Percentiles rank a stretch among this genome's conserved stretches.
phyloP scores from a whole-genome alignment of 2,329 filamentous ascomycete genomes.

The Curvularia sp. region DNA sequence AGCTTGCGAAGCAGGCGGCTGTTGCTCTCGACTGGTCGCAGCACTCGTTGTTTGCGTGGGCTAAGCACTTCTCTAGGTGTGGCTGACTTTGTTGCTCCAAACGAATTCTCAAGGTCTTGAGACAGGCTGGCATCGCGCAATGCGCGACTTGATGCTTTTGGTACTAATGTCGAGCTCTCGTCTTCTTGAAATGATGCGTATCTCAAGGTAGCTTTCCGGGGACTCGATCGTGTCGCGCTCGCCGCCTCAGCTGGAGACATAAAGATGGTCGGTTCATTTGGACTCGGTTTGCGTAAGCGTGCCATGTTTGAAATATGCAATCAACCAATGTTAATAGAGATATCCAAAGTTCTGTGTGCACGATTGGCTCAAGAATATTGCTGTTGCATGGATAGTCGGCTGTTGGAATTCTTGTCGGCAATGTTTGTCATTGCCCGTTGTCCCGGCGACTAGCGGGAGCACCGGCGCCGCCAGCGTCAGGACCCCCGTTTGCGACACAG shows the following conservation, averaged over 20 bases:
- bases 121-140: slow-evolving; percentile 33
- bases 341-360: slow-evolving; percentile 5
- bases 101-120: slow-evolving; percentile 34
- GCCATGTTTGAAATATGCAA: slow-evolving; percentile 36
- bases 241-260: slow-evolving; percentile 26
- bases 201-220: slow-evolving; percentile 34
- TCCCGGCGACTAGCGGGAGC: slow-evolving; percentile 13
- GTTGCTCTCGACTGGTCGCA: slow-evolving; percentile 46
- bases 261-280: slow-evolving; percentile 33
- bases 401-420: slow-evolving; percentile 11
- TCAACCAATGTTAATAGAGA: slow-evolving; percentile 7
- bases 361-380: slow-evolving; percentile 17
- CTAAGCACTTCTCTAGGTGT: slow-evolving; percentile 20
- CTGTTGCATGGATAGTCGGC: slow-evolving; percentile 9
- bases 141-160: slow-evolving; percentile 37
- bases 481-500: not conserved
- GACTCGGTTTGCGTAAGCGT: slow-evolving; percentile 45
- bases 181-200: slow-evolving; percentile 28
- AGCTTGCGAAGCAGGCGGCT: slow-evolving; percentile 39
- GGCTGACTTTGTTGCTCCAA: slow-evolving; percentile 32
- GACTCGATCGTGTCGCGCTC: slow-evolving; percentile 35
- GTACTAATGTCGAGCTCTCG: slow-evolving; percentile 33
- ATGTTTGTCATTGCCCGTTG: slow-evolving; percentile 24
- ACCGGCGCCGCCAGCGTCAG: slow-evolving; percentile 5
- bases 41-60: slow-evolving; percentile 43